Evolutionary conservation across 768 basidiomycete genomes (phyloP).

Genomic region (Mrakia frigida): DNA sequence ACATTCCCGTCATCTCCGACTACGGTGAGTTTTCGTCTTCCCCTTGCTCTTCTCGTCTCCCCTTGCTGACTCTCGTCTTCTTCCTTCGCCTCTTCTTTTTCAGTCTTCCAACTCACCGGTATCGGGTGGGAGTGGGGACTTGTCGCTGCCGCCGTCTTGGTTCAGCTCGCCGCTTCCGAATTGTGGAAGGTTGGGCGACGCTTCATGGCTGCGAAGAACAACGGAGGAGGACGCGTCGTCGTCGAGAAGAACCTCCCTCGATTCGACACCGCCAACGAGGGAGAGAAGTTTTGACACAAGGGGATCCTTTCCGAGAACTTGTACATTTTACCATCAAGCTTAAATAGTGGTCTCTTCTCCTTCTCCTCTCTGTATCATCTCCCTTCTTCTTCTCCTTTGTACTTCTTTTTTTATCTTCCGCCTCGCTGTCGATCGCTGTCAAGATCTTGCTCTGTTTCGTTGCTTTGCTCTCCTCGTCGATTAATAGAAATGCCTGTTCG

Average conservation of each 20-base stretch:
- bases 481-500: no score
- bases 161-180: slow-evolving; percentile 32
- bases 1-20: slow-evolving; percentile 38
- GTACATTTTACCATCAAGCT: no score
- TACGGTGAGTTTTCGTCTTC: slow-evolving; percentile 37
- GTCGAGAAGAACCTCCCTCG: slow-evolving; percentile 32
- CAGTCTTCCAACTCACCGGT: slow-evolving; percentile 47
- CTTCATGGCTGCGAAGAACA: neutral
- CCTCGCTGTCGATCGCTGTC: no score
- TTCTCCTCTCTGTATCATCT: no score
- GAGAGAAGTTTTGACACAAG: no score
- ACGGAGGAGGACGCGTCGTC: slow-evolving; percentile 12
- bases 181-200: slow-evolving; percentile 22
- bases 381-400: no score
- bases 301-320: no score
- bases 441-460: no score
- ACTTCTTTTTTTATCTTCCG: no score
- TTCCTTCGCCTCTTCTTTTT: no score
- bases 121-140: slow-evolving; percentile 43
- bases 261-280: slow-evolving; percentile 28
- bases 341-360: no score
- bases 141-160: slow-evolving; percentile 38
- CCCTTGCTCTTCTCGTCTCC: neutral
- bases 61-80: neutral
- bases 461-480: no score